Evolutionary conservation across 768 basidiomycete genomes (phyloP).

Genomic region (Goffeauzyma gilvescens): DNA sequence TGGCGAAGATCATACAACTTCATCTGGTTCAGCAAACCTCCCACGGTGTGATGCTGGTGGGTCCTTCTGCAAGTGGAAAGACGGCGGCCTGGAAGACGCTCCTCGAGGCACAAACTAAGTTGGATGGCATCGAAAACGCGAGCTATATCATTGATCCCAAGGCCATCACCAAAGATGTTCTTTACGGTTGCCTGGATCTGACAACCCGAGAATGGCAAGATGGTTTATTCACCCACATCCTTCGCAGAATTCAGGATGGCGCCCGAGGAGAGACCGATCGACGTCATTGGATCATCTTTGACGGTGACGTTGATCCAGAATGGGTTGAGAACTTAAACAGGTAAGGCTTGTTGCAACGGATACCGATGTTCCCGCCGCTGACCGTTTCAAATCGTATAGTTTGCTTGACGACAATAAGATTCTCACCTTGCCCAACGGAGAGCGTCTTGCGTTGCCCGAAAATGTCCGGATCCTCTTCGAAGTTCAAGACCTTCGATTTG

Average conservation of each 20-base stretch:
- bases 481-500: slow-evolving; percentile 91
- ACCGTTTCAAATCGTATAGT: slow-evolving; percentile 36
- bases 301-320: slow-evolving; percentile 97
- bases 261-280: slow-evolving; percentile 93
- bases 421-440: slow-evolving; percentile 88
- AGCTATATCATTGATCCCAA: slow-evolving; percentile 97
- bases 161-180: slow-evolving; percentile 93
- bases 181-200: slow-evolving; percentile 89
- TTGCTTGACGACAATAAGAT: slow-evolving; percentile 97
- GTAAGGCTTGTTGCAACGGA: slow-evolving; percentile 35
- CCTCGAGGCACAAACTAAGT: slow-evolving; percentile 65
- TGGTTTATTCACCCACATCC: slow-evolving; percentile 88
- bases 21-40: slow-evolving; percentile 99
- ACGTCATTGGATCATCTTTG: slow-evolving; percentile 98
- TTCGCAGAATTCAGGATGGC: slow-evolving; percentile 95
- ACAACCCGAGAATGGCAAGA: slow-evolving; percentile 99
- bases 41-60: slow-evolving; percentile 99
- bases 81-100: slow-evolving; percentile 93
- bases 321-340: slow-evolving; percentile 99
- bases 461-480: slow-evolving; percentile 99
- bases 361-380: neutral
- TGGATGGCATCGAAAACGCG: slow-evolving; percentile 82
- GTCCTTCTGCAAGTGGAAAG: slow-evolving; percentile 89
- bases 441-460: slow-evolving; percentile 84
- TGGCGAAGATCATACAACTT: slow-evolving; percentile 84